Conservation (phyloP, 108 stramenopile genomes). For the Conticribra weissflogii region DNA sequence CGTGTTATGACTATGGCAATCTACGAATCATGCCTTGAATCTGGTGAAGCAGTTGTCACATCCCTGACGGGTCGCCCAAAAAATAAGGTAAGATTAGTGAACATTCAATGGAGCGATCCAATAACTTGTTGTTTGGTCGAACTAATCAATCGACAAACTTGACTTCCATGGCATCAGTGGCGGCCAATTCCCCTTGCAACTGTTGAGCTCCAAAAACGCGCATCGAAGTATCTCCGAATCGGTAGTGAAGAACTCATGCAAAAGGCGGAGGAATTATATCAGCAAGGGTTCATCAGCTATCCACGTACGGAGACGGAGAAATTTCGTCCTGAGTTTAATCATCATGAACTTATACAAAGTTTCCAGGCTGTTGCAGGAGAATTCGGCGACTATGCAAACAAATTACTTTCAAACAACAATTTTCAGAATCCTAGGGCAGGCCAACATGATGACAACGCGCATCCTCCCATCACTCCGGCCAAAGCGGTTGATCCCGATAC, state of each 20-base stretch:
- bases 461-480: constrained; percentile 98
- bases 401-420: constrained; percentile 60
- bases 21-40: constrained; percentile 90
- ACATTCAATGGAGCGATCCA: no score
- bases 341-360: constrained; percentile 72
- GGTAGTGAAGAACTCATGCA: constrained; percentile 91
- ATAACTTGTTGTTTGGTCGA: no score
- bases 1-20: constrained; percentile 66
- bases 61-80: constrained; percentile 73
- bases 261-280: constrained; percentile 95
- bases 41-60: constrained; percentile 75
- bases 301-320: constrained; percentile 98
- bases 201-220: constrained; percentile 97
- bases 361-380: constrained; percentile 63
- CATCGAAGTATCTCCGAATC: constrained; percentile 87
- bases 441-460: constrained; percentile 95
- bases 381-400: constrained; percentile 67
- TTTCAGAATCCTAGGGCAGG: constrained; percentile 87
- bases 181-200: constrained; percentile 95
- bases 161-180: no score
- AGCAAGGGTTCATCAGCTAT: constrained; percentile 93
- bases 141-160: no score
- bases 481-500: constrained; percentile 87
- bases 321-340: constrained; percentile 92
- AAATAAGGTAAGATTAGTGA: no score